Evolutionary conservation across 306 rosid species (phyloP).

Genomic region (Prunus dulcis): DNA sequence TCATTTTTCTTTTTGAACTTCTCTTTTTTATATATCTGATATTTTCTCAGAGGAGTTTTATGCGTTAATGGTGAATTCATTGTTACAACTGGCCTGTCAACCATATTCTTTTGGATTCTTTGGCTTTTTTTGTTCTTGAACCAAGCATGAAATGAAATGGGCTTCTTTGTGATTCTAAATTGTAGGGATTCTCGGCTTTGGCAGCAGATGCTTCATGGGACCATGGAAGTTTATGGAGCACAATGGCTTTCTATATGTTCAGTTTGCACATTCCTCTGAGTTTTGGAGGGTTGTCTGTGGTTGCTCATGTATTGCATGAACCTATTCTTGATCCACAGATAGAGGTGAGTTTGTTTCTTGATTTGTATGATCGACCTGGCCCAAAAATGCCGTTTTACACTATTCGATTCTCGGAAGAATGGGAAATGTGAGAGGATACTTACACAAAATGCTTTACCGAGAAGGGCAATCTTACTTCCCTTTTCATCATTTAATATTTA

Average conservation of each 20-base stretch:
- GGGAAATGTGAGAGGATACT: neutral
- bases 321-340: conserved; percentile 63
- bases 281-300: conserved; percentile 71
- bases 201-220: conserved; percentile 60
- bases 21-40: too few relatives aligned
- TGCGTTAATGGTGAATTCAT: neutral
- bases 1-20: neutral
- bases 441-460: neutral
- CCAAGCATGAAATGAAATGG: neutral
- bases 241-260: conserved; percentile 60
- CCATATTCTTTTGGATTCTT: too few relatives aligned
- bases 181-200: conserved; percentile 62
- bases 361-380: neutral
- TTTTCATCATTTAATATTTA: neutral
- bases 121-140: too few relatives aligned
- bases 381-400: neutral
- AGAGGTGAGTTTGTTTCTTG: conserved; percentile 40
- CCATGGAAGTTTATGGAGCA: conserved; percentile 52
- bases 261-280: conserved; percentile 85
- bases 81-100: neutral
- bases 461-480: neutral
- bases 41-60: too few relatives aligned
- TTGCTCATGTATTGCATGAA: conserved; percentile 40
- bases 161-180: conserved; percentile 11
- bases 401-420: neutral